Percentiles rank a stretch among this genome's conserved stretches.
Evolutionary conservation across 1,284 basidiomycete genomes (phyloP).

Genomic region (Ceratobasidium papillatum): DNA sequence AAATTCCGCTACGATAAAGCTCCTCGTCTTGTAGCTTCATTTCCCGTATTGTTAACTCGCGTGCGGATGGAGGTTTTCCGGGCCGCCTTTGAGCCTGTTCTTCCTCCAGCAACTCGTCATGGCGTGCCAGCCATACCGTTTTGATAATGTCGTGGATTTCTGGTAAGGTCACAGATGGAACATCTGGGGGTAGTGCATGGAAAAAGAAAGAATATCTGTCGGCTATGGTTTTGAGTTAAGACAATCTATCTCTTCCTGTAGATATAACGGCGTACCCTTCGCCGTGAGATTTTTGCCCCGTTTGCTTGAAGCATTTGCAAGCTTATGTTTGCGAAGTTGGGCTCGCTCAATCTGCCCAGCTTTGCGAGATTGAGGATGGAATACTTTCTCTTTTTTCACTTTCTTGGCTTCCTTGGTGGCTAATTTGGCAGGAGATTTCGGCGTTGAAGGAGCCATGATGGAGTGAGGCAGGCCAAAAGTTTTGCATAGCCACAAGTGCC

Average conservation of each 20-base stretch:
- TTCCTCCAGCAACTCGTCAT: constrained; percentile 72
- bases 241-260: background rate
- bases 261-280: constrained; percentile 57
- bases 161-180: constrained; percentile 65
- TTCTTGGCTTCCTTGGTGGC: constrained; percentile 42
- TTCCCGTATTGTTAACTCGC: constrained; percentile 77
- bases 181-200: constrained; percentile 71
- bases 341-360: constrained; percentile 80
- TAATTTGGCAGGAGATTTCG: constrained; percentile 19
- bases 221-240: constrained; percentile 56
- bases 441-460: constrained; percentile 31
- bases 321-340: constrained; percentile 74
- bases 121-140: constrained; percentile 77
- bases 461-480: background rate
- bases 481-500: constrained; percentile 23
- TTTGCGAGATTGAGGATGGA: constrained; percentile 82
- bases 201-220: constrained; percentile 84
- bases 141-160: constrained; percentile 74
- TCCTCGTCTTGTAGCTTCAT: constrained; percentile 72
- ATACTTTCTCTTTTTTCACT: constrained; percentile 75
- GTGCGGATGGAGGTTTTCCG: constrained; percentile 79
- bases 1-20: constrained; percentile 83
- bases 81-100: constrained; percentile 72
- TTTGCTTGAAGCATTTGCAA: constrained; percentile 65
- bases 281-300: constrained; percentile 64